These are phyloP conservation scores for Heliosperma pusillum DNA, from an alignment of 148 eudicot species.

Conservation along the genomic window DNA sequence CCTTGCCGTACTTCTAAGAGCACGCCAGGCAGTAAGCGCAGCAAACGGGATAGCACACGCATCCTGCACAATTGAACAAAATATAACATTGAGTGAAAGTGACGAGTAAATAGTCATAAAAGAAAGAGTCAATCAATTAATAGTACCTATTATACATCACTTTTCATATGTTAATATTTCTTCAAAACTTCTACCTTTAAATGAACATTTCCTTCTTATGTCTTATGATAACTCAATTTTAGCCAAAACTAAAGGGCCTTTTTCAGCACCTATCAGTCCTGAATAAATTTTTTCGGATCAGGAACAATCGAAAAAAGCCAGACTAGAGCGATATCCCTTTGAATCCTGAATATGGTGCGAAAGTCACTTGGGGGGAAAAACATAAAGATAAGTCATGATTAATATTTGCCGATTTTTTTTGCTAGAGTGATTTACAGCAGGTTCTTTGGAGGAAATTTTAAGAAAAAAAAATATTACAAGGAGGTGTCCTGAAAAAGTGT, in stretches of 20 bases:
- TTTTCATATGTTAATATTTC: too few relatives aligned
- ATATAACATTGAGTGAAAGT: background rate
- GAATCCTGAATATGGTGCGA: too few relatives aligned
- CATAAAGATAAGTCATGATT: too few relatives aligned
- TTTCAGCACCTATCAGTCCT: too few relatives aligned
- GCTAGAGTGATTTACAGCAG: too few relatives aligned
- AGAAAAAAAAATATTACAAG: too few relatives aligned
- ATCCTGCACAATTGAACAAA: conserved; percentile 49
- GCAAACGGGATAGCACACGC: conserved; percentile 94
- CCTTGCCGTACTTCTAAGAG: conserved; percentile 74
- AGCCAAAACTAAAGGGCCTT: background rate
- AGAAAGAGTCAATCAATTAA: background rate
- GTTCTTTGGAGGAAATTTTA: too few relatives aligned
- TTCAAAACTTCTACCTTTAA: background rate
- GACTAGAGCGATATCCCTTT: too few relatives aligned
- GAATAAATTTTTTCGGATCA: too few relatives aligned
- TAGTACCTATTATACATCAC: background rate
- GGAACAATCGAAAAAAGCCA: too few relatives aligned
- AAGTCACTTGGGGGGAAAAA: background rate
- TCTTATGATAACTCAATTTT: background rate
- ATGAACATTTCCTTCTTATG: background rate
- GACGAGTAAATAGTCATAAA: background rate
- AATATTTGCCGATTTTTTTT: too few relatives aligned
- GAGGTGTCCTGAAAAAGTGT: too few relatives aligned
- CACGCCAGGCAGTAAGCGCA: conserved; percentile 99